Evolutionary conservation across 176 grass and related monocot species (phyloP).

Genomic region (Bothriochloa decipiens): DNA sequence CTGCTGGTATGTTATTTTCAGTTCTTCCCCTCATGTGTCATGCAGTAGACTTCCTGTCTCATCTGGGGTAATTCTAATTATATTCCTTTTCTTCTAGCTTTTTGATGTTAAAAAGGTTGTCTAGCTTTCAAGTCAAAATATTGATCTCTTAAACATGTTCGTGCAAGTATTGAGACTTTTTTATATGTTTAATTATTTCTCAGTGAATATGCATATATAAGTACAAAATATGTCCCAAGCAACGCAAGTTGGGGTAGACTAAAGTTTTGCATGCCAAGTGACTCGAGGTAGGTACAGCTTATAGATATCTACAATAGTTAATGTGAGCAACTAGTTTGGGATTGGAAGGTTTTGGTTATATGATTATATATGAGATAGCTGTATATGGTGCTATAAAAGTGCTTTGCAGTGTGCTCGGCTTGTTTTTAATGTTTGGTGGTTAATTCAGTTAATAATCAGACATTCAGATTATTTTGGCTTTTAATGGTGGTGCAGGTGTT

Average conservation of each 20-base stretch:
- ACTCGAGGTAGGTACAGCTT: not conserved
- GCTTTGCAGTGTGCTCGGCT: no score
- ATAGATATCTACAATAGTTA: not conserved
- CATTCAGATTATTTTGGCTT: slow-evolving; percentile 13
- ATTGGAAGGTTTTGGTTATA: not conserved
- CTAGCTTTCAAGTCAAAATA: not conserved
- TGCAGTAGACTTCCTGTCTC: slow-evolving; percentile 1
- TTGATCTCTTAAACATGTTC: slow-evolving; percentile 2
- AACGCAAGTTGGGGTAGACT: not conserved
- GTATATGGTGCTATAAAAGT: not conserved
- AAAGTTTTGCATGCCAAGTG: not conserved
- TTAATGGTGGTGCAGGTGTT: slow-evolving; percentile 54
- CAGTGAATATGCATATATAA: not conserved
- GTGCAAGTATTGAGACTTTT: not conserved
- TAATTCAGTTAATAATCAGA: slow-evolving; percentile 25
- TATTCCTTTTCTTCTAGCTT: not conserved
- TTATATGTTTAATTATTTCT: not conserved
- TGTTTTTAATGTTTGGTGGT: no score
- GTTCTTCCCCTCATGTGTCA: slow-evolving; percentile 19
- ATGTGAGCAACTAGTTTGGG: not conserved
- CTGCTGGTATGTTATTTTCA: slow-evolving; percentile 60
- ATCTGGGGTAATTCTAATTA: not conserved
- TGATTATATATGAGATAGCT: not conserved
- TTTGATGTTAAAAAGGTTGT: not conserved
- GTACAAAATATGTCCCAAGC: not conserved